A percentile compares a stretch with the other conserved stretches of the same genome.
These are phyloP conservation scores for Apiospora malaysiana DNA, from an alignment of 2,329 filamentous ascomycete species.

Conservation along the genomic window DNA sequence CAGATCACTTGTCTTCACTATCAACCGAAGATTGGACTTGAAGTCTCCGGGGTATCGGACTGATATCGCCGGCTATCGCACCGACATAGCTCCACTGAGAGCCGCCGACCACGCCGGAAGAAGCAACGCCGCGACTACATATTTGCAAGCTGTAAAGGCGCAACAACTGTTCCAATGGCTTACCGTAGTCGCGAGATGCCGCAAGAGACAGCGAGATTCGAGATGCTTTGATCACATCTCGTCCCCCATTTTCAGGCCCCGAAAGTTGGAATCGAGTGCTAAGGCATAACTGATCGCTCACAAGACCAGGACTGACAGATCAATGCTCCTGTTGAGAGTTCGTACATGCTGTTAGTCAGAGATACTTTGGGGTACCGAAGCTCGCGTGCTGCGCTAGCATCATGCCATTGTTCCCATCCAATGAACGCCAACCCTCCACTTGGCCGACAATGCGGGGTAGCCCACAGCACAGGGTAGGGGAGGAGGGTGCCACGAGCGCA, in stretches of 20 bases:
- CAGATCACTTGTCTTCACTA: not conserved
- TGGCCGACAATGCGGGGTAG: slow-evolving; percentile 18
- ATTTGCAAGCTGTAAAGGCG: not conserved
- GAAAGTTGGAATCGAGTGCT: not conserved
- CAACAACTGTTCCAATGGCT: not conserved
- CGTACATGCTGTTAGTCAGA: not conserved
- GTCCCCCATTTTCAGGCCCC: not conserved
- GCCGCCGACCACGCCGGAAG: not conserved
- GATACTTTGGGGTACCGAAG: slow-evolving; percentile 14
- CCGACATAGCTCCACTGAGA: slow-evolving; percentile 12
- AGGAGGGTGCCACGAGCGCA: slow-evolving; percentile 1
- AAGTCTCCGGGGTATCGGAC: not conserved
- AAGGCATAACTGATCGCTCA: not conserved
- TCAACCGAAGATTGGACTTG: not conserved
- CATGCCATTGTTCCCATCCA: slow-evolving; percentile 16
- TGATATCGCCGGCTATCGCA: not conserved
- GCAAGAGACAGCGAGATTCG: not conserved
- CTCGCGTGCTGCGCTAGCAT: not conserved
- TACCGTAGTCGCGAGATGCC: not conserved
- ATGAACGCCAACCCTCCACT: not conserved
- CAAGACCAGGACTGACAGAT: not conserved
- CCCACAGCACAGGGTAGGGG: not conserved
- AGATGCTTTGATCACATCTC: not conserved
- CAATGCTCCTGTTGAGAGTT: not conserved
- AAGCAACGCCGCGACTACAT: not conserved